phyloP scores from a whole-genome alignment of 306 rosid species.

The Cicer chorassanicum region DNA sequence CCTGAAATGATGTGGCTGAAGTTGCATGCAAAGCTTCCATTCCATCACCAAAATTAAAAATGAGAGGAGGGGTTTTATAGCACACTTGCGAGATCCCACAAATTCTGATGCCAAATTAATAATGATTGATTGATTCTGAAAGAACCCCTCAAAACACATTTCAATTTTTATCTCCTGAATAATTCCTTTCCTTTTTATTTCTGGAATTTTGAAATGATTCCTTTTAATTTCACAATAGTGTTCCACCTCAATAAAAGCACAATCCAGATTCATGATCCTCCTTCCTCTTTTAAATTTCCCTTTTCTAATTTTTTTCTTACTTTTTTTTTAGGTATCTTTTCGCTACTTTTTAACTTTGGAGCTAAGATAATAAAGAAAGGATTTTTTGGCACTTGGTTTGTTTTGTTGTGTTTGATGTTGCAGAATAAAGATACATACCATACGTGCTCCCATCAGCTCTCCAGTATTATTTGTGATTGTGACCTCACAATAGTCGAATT shows the following conservation, averaged over 20 bases:
- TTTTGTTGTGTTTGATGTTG: too few species aligned
- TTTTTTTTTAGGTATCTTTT: neutral
- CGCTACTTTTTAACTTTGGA: too few species aligned
- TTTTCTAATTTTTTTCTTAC: neutral
- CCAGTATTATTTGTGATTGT: too few species aligned
- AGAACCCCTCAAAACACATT: neutral
- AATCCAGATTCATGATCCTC: neutral
- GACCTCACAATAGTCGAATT: neutral
- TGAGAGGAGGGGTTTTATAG: neutral
- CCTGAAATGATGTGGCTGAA: neutral
- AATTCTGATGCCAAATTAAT: slow-evolving; percentile 2
- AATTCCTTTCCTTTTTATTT: slow-evolving; percentile 13
- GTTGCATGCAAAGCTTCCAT: neutral
- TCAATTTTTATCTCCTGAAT: neutral
- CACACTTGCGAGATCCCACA: neutral
- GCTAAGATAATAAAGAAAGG: too few species aligned
- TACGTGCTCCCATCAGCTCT: too few species aligned
- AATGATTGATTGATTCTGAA: neutral
- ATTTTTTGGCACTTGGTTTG: too few species aligned
- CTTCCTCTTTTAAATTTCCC: neutral
- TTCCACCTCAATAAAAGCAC: neutral
- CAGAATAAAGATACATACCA: too few species aligned
- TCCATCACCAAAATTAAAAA: neutral
- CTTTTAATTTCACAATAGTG: neutral
- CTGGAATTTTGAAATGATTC: neutral